Evolutionary conservation across 495 filamentous ascomycete genomes (phyloP), one percentile per base, ranked within the genome.

Genomic region (Bacidia rubella): DNA sequence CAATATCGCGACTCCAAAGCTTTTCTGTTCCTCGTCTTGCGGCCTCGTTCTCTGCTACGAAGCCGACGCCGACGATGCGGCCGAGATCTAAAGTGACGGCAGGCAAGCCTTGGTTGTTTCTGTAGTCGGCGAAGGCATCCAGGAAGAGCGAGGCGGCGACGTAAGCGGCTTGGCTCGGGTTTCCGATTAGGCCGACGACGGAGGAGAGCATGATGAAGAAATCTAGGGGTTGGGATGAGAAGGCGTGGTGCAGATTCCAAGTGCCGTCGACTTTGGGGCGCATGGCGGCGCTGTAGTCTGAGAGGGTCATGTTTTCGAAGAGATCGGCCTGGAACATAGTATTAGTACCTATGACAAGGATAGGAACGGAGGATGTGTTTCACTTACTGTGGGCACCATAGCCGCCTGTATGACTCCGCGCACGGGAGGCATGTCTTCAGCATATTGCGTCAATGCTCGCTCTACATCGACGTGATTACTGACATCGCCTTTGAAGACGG

Each of bases 121-220:
- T 42, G 12, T 50, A 53, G 9, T 39, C 35, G n/a, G 50, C 47
- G 27, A 54, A 35, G 17, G 64, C 64, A 44, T 74, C 70, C 54
- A 41, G 54, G 45, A 53, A 59, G 21, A 12, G 27, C 22, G 35
- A 29, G 20, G 70, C 64, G n/a, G 62, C 58, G 5, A 64, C 62
- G 54, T 77, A 77, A 71, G 69, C 55, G 69, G 67, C 65, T 52
- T 77, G 74, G 2, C 62, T 64, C 11, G 59, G 49, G 15, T 66
- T 60, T 12, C 70, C 74, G 4, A 70, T 54, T 15, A 71, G 52
- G 15, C 70, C 67, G 17, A 64, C 61, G 2, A 69, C 52, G n/a
- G 69, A 73, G 0, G 71, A 74, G 1, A 77, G 65, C 17, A 70
- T 65, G 51, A 73, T 59, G 58, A 78, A 77, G 67, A 80, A 80